Evolutionary conservation across 1,284 basidiomycete genomes (phyloP).

Genomic region (Pterula multifida): DNA sequence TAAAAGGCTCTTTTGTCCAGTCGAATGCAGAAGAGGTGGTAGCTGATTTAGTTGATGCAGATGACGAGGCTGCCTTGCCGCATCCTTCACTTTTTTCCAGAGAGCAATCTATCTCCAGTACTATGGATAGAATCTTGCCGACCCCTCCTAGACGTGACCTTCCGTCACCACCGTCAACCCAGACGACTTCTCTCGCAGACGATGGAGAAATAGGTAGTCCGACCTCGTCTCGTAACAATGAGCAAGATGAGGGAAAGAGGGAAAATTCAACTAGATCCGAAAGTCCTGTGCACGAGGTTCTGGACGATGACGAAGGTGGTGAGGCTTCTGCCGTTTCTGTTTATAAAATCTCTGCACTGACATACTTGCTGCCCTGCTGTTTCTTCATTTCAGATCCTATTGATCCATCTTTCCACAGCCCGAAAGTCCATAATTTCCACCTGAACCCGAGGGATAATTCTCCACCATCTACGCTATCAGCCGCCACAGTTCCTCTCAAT

Average conservation of each 20-base stretch:
- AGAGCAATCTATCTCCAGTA: slow-evolving; percentile 1
- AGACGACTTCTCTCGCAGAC: slow-evolving; percentile 5
- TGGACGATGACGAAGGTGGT: slow-evolving; percentile 55
- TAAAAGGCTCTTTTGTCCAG: no score
- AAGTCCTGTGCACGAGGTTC: slow-evolving; percentile 22
- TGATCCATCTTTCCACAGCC: slow-evolving; percentile 45
- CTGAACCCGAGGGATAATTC: slow-evolving; percentile 24
- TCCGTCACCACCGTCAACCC: slow-evolving; percentile 3
- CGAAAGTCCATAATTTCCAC: slow-evolving; percentile 10
- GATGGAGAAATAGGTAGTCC: no score
- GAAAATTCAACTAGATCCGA: no score
- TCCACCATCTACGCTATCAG: slow-evolving; percentile 10
- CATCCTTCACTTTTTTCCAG: slow-evolving; percentile 2
- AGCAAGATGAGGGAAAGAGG: no score
- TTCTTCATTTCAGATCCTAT: slow-evolving; percentile 41
- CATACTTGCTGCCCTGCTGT: slow-evolving; percentile 7
- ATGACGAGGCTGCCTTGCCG: neutral
- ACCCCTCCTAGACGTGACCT: neutral
- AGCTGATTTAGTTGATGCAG: neutral
- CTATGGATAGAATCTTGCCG: neutral
- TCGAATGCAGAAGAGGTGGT: slow-evolving; percentile 5
- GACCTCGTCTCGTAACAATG: no score
- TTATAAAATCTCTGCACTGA: slow-evolving; percentile 13
- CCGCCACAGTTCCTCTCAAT: slow-evolving; percentile 9
- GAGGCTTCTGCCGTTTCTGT: no score